Base-by-base conservation (phyloP, 176 grass and related monocot species). In the Oryza nivara region DNA sequence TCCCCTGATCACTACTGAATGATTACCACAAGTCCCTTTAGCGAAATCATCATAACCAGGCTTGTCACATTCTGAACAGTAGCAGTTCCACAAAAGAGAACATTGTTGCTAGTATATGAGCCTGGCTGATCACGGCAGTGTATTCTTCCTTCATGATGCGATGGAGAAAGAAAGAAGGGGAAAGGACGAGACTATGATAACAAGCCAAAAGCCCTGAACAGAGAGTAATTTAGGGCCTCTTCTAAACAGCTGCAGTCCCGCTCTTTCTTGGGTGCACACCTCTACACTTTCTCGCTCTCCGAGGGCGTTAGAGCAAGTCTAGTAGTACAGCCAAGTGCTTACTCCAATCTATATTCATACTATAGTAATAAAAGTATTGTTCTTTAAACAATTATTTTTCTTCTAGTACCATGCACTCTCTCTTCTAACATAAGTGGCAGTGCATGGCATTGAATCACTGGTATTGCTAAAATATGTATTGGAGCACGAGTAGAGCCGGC, bases 31-130 rank as follows among this genome's bases (percentile, higher is more conserved):
- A 63, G 65, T 15, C 41, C 43, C 66, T 38, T 73, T 45, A 63
- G 70, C 40, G 6, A 75, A 54, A 81, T 69, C 76, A 87, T 75
- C 76, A 87, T 36, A 49, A 43, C 66, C 70, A 56, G 28, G 32
- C 54, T 5, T 15, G 73, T 71, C 86, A 44, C 54, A 56, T 34
- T 88, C 74, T 19, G 12, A 78, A 30, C 43, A 44, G 60, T 73
- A 2, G 35, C 84, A 4, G 46, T 19, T 70, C 28, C 65, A 85
- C 13, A 72, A 52, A 73, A 19, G 81, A 14, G 14, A 28, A 48
- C 48, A 49, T 78, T 68, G 14, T 11, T 8, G 16, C 4, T 58
- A 34, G 16, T 28, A 65, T 0, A 65, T 0, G 82, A 26, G 61
- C 30, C 75, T 67, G 58, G 52, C 0, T 63, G 15, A 11, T 63